These are phyloP conservation scores for Thermothelomyces thermophilus DNA, from an alignment of 2,329 filamentous ascomycete genomes.

Conservation along the genomic window DNA sequence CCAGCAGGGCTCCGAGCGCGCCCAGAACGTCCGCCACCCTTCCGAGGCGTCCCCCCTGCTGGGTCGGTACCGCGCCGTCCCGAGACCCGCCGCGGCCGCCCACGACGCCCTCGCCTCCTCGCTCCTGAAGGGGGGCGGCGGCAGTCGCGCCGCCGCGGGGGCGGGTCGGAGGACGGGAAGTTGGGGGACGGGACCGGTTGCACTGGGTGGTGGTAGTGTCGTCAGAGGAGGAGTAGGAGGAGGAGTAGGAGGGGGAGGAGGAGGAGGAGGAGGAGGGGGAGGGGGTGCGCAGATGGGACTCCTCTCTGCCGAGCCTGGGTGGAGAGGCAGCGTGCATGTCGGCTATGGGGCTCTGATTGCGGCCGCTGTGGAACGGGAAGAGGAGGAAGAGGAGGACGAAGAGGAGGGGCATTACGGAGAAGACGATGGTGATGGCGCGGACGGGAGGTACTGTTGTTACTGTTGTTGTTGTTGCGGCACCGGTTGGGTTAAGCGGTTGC, in stretches of 20 bases:
- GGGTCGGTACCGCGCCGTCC: constrained; percentile 59
- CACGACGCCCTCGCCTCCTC: background rate
- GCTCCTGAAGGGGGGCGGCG: too few relatives aligned
- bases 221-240: background rate
- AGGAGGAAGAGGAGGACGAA: constrained; percentile 29
- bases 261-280: background rate
- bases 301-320: constrained; percentile 30
- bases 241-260: constrained; percentile 9
- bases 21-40: constrained; percentile 38
- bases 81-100: constrained; percentile 32
- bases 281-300: constrained; percentile 32
- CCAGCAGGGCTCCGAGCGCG: constrained; percentile 54
- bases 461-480: constrained; percentile 6
- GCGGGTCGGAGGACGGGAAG: too few relatives aligned
- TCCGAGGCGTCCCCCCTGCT: constrained; percentile 52
- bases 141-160: too few relatives aligned
- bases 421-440: constrained; percentile 23
- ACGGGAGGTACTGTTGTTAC: too few relatives aligned
- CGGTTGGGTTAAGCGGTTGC: constrained; percentile 30
- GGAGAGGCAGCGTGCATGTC: constrained; percentile 48
- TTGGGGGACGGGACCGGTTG: too few relatives aligned
- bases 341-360: constrained; percentile 50
- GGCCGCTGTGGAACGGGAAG: constrained; percentile 30
- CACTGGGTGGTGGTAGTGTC: too few relatives aligned
- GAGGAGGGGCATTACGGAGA: constrained; percentile 24